Percentiles rank a stretch among this genome's conserved stretches.
These are phyloP conservation scores for Dillenia suffruticosa DNA, from an alignment of 164 flowering plant genomes.

Conservation along the genomic window DNA sequence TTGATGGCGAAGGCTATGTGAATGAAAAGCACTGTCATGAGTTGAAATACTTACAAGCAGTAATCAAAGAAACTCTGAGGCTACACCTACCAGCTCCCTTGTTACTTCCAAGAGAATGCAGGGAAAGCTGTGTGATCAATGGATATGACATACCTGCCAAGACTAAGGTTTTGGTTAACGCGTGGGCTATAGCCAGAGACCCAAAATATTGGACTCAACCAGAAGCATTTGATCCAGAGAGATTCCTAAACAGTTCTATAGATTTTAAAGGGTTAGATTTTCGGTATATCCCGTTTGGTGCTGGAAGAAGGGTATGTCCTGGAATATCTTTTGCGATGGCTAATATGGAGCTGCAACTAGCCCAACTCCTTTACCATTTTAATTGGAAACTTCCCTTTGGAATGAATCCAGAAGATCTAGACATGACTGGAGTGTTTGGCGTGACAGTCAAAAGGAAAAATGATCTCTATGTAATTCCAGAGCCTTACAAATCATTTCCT, in stretches of 20 bases:
- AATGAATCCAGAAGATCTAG: conserved; percentile 6
- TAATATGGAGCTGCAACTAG: background rate
- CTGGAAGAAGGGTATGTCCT: too few species aligned
- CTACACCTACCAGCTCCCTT: conserved; percentile 15
- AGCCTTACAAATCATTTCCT: too few species aligned
- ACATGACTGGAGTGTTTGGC: background rate
- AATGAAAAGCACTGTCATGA: conserved; percentile 3
- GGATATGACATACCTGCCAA: conserved; percentile 10
- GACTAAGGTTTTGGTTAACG: conserved; percentile 6
- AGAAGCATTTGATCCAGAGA: too few species aligned
- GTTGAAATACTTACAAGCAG: conserved; percentile 7
- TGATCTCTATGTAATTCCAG: too few species aligned
- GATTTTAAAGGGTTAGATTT: too few species aligned
- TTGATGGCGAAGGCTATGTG: conserved; percentile 1
- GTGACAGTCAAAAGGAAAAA: too few species aligned
- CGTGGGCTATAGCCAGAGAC: conserved; percentile 19
- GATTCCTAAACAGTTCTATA: too few species aligned
- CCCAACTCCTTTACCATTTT: conserved; percentile 10
- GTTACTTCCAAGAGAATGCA: conserved; percentile 15
- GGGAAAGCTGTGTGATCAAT: conserved; percentile 14
- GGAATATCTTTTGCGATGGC: too few species aligned
- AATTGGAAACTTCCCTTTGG: conserved; percentile 13
- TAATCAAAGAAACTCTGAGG: conserved; percentile 13
- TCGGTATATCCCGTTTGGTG: too few species aligned
- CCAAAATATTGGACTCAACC: conserved; percentile 16